phyloP scores from a whole-genome alignment of 305 asterid species.

The Solanum hybrid region DNA sequence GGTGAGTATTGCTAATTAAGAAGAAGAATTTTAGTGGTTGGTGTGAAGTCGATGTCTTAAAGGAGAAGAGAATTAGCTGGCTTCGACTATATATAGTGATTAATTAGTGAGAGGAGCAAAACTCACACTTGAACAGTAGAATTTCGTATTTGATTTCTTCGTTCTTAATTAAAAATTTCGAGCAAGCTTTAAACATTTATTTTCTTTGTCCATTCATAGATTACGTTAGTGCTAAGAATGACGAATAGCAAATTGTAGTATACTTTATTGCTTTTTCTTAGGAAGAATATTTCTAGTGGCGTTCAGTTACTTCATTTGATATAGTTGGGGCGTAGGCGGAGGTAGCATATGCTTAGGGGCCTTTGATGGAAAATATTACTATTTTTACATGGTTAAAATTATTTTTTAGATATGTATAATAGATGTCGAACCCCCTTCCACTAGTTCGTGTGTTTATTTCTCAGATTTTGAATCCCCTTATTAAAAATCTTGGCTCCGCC shows the following conservation, averaged over 20 bases:
- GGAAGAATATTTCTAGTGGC: not conserved
- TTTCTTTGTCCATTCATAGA: not conserved
- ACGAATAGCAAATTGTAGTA: not conserved
- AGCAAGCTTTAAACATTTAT: not conserved
- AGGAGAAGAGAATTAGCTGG: slow-evolving; percentile 32
- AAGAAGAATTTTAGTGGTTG: slow-evolving; percentile 9
- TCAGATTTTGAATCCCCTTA: too few relatives aligned
- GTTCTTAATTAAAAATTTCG: not conserved
- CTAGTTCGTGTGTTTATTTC: too few relatives aligned
- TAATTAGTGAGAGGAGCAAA: not conserved
- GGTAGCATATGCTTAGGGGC: too few relatives aligned
- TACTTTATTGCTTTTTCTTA: not conserved
- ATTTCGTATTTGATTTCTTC: not conserved
- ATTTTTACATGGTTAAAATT: too few relatives aligned
- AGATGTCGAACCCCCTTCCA: too few relatives aligned
- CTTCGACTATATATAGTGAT: not conserved
- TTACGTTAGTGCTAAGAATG: not conserved
- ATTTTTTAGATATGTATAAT: too few relatives aligned
- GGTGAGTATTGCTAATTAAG: not conserved
- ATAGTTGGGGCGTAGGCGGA: not conserved
- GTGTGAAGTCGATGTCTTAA: slow-evolving; percentile 24
- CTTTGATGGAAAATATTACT: too few relatives aligned
- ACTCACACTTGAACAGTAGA: not conserved
- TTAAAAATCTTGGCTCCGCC: too few relatives aligned
- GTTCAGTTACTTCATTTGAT: not conserved